Evolutionary conservation across 345 rosid genomes (phyloP).

Genomic region (Populus alba): DNA sequence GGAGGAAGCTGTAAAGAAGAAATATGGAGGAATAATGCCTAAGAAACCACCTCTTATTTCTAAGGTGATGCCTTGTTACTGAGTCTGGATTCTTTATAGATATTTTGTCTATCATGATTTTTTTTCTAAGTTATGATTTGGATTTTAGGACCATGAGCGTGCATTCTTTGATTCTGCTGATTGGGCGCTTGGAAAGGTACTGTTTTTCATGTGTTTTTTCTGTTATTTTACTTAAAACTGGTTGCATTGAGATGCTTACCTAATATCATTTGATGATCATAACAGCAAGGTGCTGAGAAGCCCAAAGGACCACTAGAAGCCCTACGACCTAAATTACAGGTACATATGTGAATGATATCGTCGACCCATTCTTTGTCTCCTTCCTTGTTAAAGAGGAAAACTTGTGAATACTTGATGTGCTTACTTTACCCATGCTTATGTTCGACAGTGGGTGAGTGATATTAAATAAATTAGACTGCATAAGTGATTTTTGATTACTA

Average conservation of each 20-base stretch:
- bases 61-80: constrained; percentile 47
- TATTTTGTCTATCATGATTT: constrained; percentile 1
- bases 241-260: constrained; percentile 11
- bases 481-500: not conserved
- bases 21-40: constrained; percentile 92
- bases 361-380: not conserved
- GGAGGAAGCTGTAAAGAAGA: constrained; percentile 78
- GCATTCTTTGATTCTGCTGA: constrained; percentile 99
- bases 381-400: not conserved
- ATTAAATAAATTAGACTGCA: not conserved
- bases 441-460: not conserved
- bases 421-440: not conserved
- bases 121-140: constrained; percentile 15
- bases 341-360: constrained; percentile 11
- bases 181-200: constrained; percentile 99
- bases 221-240: constrained; percentile 6
- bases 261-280: constrained; percentile 11
- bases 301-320: constrained; percentile 99
- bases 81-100: not conserved
- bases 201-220: not conserved
- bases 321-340: constrained; percentile 98
- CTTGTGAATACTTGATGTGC: not conserved
- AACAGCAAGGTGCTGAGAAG: constrained; percentile 95
- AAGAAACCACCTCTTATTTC: constrained; percentile 99
- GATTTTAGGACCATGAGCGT: constrained; percentile 83